Evolutionary conservation across 352 stramenopile species (phyloP), one percentile per base, ranked within the genome.

Genomic region (Globisporangium yorkense): DNA sequence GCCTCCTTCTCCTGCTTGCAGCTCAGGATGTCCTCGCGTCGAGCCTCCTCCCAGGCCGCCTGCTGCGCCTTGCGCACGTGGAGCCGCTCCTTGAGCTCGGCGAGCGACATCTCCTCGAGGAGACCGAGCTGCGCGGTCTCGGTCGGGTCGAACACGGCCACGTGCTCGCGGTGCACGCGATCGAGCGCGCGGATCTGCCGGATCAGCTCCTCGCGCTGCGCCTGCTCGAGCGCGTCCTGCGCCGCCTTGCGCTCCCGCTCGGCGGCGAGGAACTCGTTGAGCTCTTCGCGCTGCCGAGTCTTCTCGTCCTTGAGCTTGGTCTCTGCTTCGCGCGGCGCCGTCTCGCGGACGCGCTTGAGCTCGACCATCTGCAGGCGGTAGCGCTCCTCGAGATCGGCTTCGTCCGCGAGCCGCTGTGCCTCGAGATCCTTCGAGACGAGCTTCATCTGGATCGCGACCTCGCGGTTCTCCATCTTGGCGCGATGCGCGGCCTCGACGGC

Each of bases 51-150:
- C 70, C 80, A 83, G 20, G 80, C 73, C 12, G 80, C 67, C 49
- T 95, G 75, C 37, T 90, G 66, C 4, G 71, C 63, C 63, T 94
- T 75, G 47, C 87, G 89, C 20, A 93, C 80, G 21, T 87, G 68
- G n/a, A 97, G 66, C 1, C 90, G 77, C 55, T 94, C 88, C 13
- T 74, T 70, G 0, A 94, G 71, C 54, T 98, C 91, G 0, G 87
- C 67, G 5, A 97, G 71, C 15, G 84, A 96, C 91, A 98, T 97
- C 59, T 97, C 91, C 20, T 97, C 82, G 12, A 98, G 72, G 5
- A 98, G 49, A 0, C 89, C 89, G 18, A 96, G 68, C 39, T 95
- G 84, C 18, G 75, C 71, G 15, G 76, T 96, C 63, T 94, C 82
- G 2, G 92, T 96, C 0, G 91, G 90, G 61, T 98, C 89, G 57